Base-by-base conservation (phyloP, 2,329 filamentous ascomycete species). In the Ascochyta rabiei region DNA sequence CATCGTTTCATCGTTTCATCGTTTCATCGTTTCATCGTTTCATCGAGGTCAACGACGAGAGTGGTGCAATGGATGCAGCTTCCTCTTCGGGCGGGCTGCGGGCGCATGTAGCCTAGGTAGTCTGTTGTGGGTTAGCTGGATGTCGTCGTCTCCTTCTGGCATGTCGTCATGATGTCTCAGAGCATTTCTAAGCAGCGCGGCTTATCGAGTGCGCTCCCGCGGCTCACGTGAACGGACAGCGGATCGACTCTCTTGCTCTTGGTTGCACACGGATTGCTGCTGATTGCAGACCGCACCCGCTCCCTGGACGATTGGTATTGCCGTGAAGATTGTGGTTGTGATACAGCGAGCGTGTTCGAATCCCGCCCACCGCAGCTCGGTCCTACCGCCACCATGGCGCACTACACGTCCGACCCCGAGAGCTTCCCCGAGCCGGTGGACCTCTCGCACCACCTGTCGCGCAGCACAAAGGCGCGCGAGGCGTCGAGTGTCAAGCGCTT, bases 361-460 rank as follows among this genome's bases (percentile, higher is more conserved):
- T 13, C 10, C 13, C 10, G 38, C n/a, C 18, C 23, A 28, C 31
- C 12, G 5, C 13, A n/a, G 18, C 34, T n/a, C 16, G 18, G 41
- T n/a, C 16, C 10, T 9, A 18, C n/a, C 35, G 33, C 31, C 45
- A 44, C 56, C 38, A 72, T 72, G 70, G 60, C 66, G 15, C 62
- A 52, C 45, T 63, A 62, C 40, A 60, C 60, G 24, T 57, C 59
- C 21, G 64, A 72, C 51, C 66, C 68, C 35, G 57, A 45, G 39
- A 67, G 60, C 46, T 68, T 79, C 26, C 72, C 77, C 44, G 70
- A 73, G 53, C 91, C 93, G 6, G 78, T 86, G 62, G 89, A 96
- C 73, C 80, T 96, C 57, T 89, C 86, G 63, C 90, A 96, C 72
- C 88, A 93, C 71, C 88, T 87, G 64, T 93, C 90, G 1, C 80